A percentile compares a stretch with the other conserved stretches of the same genome.
Evolutionary conservation across 2,329 filamentous ascomycete species (phyloP).

Genomic region (Verticillium nubilum): DNA sequence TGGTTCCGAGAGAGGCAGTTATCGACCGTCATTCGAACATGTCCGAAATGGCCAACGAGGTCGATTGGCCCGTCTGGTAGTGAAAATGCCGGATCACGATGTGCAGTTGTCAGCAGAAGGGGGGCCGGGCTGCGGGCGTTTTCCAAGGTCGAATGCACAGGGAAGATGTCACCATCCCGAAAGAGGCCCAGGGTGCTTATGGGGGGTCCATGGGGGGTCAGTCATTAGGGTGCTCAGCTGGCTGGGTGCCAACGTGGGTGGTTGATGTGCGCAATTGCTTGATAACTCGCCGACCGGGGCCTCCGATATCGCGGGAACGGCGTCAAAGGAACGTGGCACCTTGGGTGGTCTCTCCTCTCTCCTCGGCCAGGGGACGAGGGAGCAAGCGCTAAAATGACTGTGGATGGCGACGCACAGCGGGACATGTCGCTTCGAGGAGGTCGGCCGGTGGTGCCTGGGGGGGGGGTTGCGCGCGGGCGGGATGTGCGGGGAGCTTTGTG

Average conservation of each 20-base stretch:
- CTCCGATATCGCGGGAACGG: background rate
- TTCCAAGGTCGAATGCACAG: background rate
- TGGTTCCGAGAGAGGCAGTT: background rate
- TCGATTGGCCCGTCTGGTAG: background rate
- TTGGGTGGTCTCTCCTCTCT: background rate
- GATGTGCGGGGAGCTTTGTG: slow-evolving; percentile 2
- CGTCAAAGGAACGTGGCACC: background rate
- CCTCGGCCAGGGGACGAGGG: background rate
- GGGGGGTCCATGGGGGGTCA: background rate
- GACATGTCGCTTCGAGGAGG: background rate
- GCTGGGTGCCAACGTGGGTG: background rate
- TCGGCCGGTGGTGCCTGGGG: background rate
- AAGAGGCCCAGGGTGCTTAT: background rate
- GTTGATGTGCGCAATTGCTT: background rate
- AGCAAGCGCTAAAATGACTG: background rate
- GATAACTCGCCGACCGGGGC: background rate
- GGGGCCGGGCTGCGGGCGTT: background rate
- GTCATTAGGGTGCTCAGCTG: no score
- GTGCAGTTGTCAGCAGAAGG: background rate
- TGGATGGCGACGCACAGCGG: background rate
- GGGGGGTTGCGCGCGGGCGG: background rate
- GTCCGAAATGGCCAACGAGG: background rate
- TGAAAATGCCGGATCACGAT: background rate
- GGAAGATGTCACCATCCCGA: background rate
- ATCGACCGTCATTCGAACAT: background rate